Evolutionary conservation across 2,329 filamentous ascomycete genomes (phyloP).

Genomic region (Cordyceps cateniannulata): DNA sequence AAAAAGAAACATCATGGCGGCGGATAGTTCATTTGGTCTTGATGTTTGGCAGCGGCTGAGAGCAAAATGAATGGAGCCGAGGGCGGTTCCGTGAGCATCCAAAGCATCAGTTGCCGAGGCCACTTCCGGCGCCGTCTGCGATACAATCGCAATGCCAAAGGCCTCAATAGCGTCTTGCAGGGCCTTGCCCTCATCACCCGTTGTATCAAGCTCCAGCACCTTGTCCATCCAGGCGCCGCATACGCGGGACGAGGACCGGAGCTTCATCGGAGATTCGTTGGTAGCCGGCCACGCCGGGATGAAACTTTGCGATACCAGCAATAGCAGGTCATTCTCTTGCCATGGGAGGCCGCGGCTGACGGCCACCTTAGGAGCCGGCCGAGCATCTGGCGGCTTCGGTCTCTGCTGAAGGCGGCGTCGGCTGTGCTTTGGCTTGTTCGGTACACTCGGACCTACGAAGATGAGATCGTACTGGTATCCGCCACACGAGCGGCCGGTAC

Average conservation of each 20-base stretch:
- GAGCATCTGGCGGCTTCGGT: not conserved
- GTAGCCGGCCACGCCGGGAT: not conserved
- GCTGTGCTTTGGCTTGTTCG: not conserved
- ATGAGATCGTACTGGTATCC: slow-evolving; percentile 22
- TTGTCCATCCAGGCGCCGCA: slow-evolving; percentile 35
- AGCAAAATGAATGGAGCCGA: slow-evolving; percentile 7
- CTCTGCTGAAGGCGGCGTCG: not conserved
- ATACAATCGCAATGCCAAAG: slow-evolving; percentile 25
- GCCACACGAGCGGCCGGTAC: slow-evolving; percentile 16
- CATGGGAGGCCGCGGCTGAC: not conserved
- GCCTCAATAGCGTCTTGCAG: slow-evolving; percentile 27
- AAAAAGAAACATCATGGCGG: slow-evolving; percentile 31
- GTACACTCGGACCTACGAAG: slow-evolving; percentile 15
- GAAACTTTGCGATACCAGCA: not conserved
- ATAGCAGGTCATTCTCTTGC: not conserved
- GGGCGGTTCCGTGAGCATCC: not conserved
- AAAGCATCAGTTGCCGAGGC: not conserved
- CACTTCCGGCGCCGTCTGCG: slow-evolving; percentile 12
- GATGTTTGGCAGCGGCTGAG: slow-evolving; percentile 19
- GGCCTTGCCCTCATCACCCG: slow-evolving; percentile 15
- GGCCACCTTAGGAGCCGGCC: not conserved
- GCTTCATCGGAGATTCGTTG: not conserved
- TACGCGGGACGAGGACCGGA: slow-evolving; percentile 26
- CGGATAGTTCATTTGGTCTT: slow-evolving; percentile 23
- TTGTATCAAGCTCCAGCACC: slow-evolving; percentile 25